Evolutionary conservation across 1,284 basidiomycete species (phyloP).

Genomic region (Nidula niveotomentosa): DNA sequence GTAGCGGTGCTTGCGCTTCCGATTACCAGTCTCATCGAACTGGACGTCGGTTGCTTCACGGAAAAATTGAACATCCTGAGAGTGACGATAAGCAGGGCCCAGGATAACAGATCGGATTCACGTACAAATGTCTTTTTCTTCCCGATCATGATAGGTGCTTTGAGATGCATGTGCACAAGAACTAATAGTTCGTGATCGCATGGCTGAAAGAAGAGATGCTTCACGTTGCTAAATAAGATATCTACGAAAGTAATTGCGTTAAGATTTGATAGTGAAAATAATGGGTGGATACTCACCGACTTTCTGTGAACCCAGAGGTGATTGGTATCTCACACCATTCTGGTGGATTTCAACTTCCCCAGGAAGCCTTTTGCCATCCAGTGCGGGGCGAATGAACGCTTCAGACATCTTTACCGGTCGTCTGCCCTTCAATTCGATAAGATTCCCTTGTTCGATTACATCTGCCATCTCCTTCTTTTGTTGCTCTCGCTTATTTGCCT

Average conservation of each 20-base stretch:
- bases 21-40: conserved; percentile 99
- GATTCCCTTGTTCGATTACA: conserved; percentile 92
- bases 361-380: conserved; percentile 90
- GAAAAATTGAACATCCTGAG: conserved; percentile 95
- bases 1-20: conserved; percentile 95
- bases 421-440: conserved; percentile 86
- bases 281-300: conserved; percentile 63
- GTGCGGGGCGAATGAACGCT: conserved; percentile 91
- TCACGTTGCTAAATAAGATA: conserved; percentile 96
- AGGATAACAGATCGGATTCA: conserved; percentile 9
- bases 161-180: conserved; percentile 93
- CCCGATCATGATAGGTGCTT: conserved; percentile 96
- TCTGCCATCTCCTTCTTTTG: conserved; percentile 99
- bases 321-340: conserved; percentile 94
- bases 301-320: conserved; percentile 86
- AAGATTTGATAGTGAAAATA: neutral
- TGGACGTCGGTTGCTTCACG: conserved; percentile 98
- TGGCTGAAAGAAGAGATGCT: conserved; percentile 99
- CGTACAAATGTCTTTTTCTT: conserved; percentile 95
- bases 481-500: conserved; percentile 95
- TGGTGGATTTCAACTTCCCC: conserved; percentile 98
- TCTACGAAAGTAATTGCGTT: conserved; percentile 47
- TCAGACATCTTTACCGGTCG: conserved; percentile 86
- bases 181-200: conserved; percentile 97
- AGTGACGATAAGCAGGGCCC: conserved; percentile 3